phyloP scores from a whole-genome alignment of 208 protist genomes.

The Tritrichomonas foetus region DNA sequence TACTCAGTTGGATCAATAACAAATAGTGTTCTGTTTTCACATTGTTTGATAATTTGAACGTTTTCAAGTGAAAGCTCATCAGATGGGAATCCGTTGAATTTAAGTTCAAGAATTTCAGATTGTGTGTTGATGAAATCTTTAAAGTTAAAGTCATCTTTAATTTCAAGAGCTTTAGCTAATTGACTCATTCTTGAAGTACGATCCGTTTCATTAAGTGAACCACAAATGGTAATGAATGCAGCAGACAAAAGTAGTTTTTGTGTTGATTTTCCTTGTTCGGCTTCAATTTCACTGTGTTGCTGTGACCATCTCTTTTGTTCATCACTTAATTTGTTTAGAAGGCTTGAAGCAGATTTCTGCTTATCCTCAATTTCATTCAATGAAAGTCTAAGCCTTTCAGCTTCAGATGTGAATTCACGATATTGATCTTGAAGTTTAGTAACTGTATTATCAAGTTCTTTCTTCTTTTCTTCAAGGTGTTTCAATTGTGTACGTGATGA shows the following conservation, averaged over 20 bases:
- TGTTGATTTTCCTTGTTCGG: background rate
- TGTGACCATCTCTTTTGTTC: conserved; percentile 12
- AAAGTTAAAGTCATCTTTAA: background rate
- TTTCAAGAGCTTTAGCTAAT: background rate
- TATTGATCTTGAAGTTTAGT: background rate
- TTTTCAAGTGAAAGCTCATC: conserved; percentile 9
- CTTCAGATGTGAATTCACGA: background rate
- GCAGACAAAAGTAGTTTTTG: background rate
- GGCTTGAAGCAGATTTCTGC: background rate
- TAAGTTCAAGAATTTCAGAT: background rate
- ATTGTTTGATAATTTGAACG: background rate
- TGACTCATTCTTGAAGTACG: background rate
- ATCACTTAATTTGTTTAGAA: conserved; percentile 9
- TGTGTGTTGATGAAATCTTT: conserved; percentile 21
- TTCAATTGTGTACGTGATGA: background rate
- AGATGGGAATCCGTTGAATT: conserved; percentile 27
- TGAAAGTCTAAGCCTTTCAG: background rate
- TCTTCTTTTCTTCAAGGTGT: background rate
- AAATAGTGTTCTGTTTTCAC: background rate
- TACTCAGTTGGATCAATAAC: conserved; percentile 18
- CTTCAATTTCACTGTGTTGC: conserved; percentile 11
- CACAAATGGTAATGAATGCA: background rate
- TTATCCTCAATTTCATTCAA: conserved; percentile 19
- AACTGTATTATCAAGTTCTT: background rate
- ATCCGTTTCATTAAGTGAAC: conserved; percentile 31